Percentiles rank a stretch among this genome's conserved stretches.
phyloP scores from a whole-genome alignment of 106 monocot species.

The Dendrobium catenatum region DNA sequence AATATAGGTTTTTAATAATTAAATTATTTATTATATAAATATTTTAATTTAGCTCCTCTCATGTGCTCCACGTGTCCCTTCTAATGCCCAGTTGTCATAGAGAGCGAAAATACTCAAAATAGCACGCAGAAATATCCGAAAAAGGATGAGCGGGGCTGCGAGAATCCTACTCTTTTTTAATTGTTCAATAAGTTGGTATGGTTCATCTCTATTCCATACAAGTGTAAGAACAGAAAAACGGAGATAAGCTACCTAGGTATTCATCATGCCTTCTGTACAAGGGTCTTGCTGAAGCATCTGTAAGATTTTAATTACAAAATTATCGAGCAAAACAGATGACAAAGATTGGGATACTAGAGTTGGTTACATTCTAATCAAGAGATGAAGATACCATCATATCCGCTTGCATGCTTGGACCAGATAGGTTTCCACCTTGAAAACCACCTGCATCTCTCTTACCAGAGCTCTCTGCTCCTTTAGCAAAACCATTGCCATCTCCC shows the following conservation, averaged over 20 bases:
- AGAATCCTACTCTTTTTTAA: not conserved
- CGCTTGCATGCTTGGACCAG: slow-evolving; percentile 31
- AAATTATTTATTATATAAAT: too few species aligned
- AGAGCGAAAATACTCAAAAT: too few species aligned
- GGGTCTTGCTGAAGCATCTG: slow-evolving; percentile 32
- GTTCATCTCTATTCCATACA: not conserved
- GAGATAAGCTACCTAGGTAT: slow-evolving; percentile 29
- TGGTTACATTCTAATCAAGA: not conserved
- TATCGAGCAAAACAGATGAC: not conserved
- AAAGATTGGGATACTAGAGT: not conserved
- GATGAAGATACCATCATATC: slow-evolving; percentile 17
- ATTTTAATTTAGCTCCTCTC: too few species aligned
- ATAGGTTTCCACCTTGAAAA: slow-evolving; percentile 23
- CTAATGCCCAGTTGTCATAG: too few species aligned
- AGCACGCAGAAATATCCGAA: too few species aligned
- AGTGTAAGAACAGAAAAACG: not conserved
- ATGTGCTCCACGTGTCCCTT: too few species aligned
- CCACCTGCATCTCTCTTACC: slow-evolving; percentile 22
- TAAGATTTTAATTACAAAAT: not conserved
- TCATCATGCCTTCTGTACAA: slow-evolving; percentile 36
- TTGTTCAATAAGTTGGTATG: not conserved
- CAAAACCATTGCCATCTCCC: slow-evolving; percentile 41
- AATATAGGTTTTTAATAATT: too few species aligned
- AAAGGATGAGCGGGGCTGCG: too few species aligned
- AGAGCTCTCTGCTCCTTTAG: slow-evolving; percentile 25